A percentile compares a stretch with the other conserved stretches of the same genome.
Conservation (phyloP, 345 rosid species). For the Citrus sinensis region DVS_A1.0 CM039164.1:3639501-3640000, state of each 20-base stretch:
- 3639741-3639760: neutral
- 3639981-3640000: conserved; percentile 5
- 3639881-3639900: conserved; percentile 3
- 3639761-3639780: neutral
- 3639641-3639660: neutral
- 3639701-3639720: neutral
- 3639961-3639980: conserved; percentile 20
- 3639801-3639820: conserved; percentile 6
- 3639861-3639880: neutral
- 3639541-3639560: conserved; percentile 11
- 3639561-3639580: neutral
- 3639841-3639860: conserved; percentile 1
- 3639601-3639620: neutral
- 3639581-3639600: conserved; percentile 18
- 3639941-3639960: neutral
- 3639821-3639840: conserved; percentile 14
- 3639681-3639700: neutral
- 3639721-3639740: neutral
- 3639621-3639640: conserved; percentile 4
- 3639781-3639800: conserved; percentile 12
- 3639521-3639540: conserved; percentile 10
- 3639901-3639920: conserved; percentile 2
- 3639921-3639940: conserved; percentile 10
- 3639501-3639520: neutral
- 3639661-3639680: neutral